Evolutionary conservation across 139 green algal species (phyloP), one percentile per base, ranked within the genome.

Genomic region (Chlamydomonas schloesseri): DNA sequence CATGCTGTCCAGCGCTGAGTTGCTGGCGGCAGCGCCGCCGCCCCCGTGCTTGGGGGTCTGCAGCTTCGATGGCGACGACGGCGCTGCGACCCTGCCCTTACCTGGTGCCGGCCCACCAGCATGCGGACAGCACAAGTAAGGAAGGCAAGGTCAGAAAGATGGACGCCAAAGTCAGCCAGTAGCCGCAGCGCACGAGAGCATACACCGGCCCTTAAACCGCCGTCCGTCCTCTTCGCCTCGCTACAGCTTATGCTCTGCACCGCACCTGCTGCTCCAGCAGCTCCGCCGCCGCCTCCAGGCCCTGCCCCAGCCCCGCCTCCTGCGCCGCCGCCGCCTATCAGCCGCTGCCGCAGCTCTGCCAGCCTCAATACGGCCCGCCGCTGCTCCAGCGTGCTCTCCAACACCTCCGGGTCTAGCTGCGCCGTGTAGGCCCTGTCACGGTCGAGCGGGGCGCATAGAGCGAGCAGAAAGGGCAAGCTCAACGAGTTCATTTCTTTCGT

Each of bases 361-460:
- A 83, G 60, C 37, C 77, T 36, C 64, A n/a, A 13, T 17, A 83
- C 28, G 42, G 37, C 62, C 26, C 62, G 37, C 13, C 62, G 77
- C 37, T 73, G 62, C 77, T 64, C 77, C 26, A 83, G n/a, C 13
- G 77, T n/a, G 60, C 26, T 62, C 77, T 83, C 77, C 77, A 64
- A 42, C 58, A 62, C 36, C 64, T 62, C 34, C 36, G 77, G 62
- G 37, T 73, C 67, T 26, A 60, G 37, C 62, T 31, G 77, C 62
- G 77, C 18, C 5, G 28, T 53, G 3, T 37, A 37, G 6, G 67
- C 36, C 77, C 77, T 73, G 21, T 72, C 53, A 60, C 73, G 53
- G 13, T 13, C 13, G 53, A 58, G 53, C 53, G 15, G 53, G 53
- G 53, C 13, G 53, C 53, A 58, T 13, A 58, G 53, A 13, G 53